Conservation (phyloP, 2,329 filamentous ascomycete genomes). For the Beauveria varroae region DNA sequence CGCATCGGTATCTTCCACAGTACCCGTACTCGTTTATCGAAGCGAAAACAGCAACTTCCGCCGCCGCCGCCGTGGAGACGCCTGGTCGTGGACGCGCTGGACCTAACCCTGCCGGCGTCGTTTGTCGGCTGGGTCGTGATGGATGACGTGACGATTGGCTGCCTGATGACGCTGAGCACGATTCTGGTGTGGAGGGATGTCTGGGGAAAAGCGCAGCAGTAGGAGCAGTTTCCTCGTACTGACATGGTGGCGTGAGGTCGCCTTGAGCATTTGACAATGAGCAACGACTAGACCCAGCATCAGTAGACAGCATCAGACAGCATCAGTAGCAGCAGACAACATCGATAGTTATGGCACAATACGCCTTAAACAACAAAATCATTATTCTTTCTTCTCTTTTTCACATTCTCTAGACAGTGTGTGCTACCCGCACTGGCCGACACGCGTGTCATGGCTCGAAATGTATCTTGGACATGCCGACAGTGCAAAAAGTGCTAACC, state of each 20-base stretch:
- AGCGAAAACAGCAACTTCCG: not conserved
- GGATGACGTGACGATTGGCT: constrained; percentile 6
- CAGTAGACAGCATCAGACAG: not conserved
- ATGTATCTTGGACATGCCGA: not conserved
- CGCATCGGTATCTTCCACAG: not conserved
- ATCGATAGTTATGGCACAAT: not conserved
- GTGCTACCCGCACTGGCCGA: not conserved
- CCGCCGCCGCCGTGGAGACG: not conserved
- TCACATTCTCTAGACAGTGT: not conserved
- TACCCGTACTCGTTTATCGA: not conserved
- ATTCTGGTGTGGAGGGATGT: constrained; percentile 10
- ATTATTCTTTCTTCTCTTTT: not conserved
- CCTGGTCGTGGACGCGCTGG: constrained; percentile 1
- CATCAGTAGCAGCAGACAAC: not conserved
- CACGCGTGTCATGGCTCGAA: not conserved
- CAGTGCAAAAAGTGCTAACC: not conserved
- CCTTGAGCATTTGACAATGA: not conserved
- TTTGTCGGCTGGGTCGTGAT: constrained; percentile 10
- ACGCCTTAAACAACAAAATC: not conserved
- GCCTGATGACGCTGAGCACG: constrained; percentile 10
- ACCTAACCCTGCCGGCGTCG: constrained; percentile 9
- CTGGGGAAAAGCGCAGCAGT: constrained; percentile 4
- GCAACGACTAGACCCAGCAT: not conserved
- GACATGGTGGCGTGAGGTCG: not conserved
- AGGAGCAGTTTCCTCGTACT: not conserved